Base-by-base conservation (phyloP, 2,329 filamentous ascomycete genomes). In the Colletotrichum godetiae region DNA sequence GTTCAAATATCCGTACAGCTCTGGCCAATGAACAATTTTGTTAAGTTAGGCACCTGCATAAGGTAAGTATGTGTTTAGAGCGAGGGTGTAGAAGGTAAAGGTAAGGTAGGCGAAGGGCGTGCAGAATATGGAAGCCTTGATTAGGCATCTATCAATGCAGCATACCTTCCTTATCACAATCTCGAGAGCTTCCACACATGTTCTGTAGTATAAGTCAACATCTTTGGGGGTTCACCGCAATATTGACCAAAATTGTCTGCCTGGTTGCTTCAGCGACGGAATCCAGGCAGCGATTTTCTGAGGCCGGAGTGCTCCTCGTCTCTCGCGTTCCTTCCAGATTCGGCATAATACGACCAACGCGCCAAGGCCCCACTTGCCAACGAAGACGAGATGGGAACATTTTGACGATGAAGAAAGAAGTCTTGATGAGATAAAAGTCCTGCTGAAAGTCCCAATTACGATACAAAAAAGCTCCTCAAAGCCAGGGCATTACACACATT, bases 241-340 rank as follows among this genome's bases (percentile, higher is more conserved):
- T 8, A 8, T 6, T 49, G 19, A 8, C 42, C 33, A 35, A 49
- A 27, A 13, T 2, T 0, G 33, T 31, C 35, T 66, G 37, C 37
- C 53, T 66, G 31, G 67, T 58, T 66, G 33, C 61, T 37, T 19
- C 52, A 35, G 31, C 22, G 29, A 66, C 37, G 6, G 3, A 19
- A 49, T 6, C 22, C 49, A 69, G 67, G 67, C 67, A 69, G 15
- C 52, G 2, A 42, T 31, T 64, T 35, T 15, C 35, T 6, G 24
- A 37, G 8, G 19, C 42, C 42, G 3, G 5, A 19, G 37, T 42
- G 37, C 37, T 42, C 37, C 37, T 5, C 37, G 13, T 5, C 13
- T 13, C 37, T 42, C 37, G 37, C 13, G 13, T 19, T 15, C 37
- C 15, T 19, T 19, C 37, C 7, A 15, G 37, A 42, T 42, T 46